Percentiles rank a stretch among this genome's conserved stretches.
Conservation (phyloP, 1,284 basidiomycete species). For the Leccinum cinnamomeum region DNA sequence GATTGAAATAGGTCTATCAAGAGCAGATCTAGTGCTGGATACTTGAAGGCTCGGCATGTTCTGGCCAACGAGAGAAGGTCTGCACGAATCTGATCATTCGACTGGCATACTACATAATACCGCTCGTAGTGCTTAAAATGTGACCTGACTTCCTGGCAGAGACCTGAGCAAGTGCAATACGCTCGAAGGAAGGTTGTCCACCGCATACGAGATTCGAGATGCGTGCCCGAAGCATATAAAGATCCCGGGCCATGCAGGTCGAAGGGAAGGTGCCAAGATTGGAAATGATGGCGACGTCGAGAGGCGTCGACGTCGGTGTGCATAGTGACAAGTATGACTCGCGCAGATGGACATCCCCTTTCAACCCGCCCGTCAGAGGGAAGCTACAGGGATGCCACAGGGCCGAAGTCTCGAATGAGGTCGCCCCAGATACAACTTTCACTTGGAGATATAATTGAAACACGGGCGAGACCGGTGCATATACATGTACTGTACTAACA, state of each 20-base stretch:
- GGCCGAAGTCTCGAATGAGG: neutral
- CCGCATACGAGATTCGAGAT: slow-evolving; percentile 29
- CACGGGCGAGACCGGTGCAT: neutral
- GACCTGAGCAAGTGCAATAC: slow-evolving; percentile 26
- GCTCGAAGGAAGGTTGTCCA: slow-evolving; percentile 16
- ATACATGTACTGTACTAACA: neutral
- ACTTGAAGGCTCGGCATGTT: no score
- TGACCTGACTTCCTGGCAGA: slow-evolving; percentile 9
- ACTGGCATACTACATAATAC: neutral
- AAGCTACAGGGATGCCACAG: neutral
- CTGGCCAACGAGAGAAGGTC: no score
- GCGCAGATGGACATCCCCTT: neutral
- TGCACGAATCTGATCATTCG: neutral
- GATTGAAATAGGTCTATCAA: no score
- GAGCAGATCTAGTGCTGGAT: no score
- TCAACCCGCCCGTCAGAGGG: no score
- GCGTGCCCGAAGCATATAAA: slow-evolving; percentile 19
- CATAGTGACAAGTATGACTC: neutral
- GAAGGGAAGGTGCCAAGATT: neutral
- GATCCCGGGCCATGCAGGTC: neutral
- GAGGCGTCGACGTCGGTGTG: neutral
- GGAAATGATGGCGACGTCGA: neutral
- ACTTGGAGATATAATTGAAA: neutral
- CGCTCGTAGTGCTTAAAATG: neutral
- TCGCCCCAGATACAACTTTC: neutral